Conservation (phyloP, 2,329 filamentous ascomycete species). For the Aspergillus quadrilineatus region DNA sequence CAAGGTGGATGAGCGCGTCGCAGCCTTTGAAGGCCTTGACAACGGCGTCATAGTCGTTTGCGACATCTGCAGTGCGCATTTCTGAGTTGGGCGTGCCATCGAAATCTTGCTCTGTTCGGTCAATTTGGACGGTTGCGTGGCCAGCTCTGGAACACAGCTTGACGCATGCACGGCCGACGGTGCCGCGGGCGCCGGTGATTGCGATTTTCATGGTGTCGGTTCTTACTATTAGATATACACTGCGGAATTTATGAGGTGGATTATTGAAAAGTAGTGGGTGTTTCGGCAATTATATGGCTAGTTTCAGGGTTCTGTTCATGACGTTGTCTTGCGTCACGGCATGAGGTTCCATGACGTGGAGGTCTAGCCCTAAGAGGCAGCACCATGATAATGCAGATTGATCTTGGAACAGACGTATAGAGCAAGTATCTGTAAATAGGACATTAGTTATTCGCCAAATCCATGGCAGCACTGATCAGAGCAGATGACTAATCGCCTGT, state of each 20-base stretch:
- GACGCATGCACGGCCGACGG: constrained; percentile 31
- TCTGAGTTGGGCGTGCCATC: constrained; percentile 34
- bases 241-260: background rate
- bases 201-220: background rate
- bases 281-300: background rate
- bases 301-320: background rate
- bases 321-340: background rate
- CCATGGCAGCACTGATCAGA: no score
- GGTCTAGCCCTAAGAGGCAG: background rate
- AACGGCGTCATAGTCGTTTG: constrained; percentile 33
- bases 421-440: no score
- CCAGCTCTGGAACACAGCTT: constrained; percentile 26
- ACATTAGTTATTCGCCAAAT: no score
- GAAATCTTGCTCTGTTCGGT: constrained; percentile 31
- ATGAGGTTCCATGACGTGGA: background rate
- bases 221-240: background rate
- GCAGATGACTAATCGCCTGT: no score
- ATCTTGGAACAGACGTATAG: no score
- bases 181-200: constrained; percentile 41
- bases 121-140: constrained; percentile 5
- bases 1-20: constrained; percentile 42
- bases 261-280: background rate
- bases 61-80: constrained; percentile 35
- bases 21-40: constrained; percentile 35
- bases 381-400: no score